phyloP scores from a whole-genome alignment of 768 basidiomycete genomes.

The Tulasnella sp. region DNA sequence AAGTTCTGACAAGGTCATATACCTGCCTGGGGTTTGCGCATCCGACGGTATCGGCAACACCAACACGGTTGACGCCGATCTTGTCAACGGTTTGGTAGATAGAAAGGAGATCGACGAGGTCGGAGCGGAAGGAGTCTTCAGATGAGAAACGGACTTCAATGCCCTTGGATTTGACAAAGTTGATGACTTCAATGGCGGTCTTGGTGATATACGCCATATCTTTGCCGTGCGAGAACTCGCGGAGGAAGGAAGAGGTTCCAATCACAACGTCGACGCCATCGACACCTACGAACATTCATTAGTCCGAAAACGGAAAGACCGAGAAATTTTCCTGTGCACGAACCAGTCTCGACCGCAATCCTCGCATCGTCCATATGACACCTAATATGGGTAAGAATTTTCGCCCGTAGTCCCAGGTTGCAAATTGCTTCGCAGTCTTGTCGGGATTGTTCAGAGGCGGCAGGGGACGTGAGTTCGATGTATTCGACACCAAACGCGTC shows the following conservation, averaged over 20 bases:
- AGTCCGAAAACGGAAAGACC: neutral
- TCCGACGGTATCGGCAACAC: slow-evolving; percentile 97
- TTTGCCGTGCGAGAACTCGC: slow-evolving; percentile 99
- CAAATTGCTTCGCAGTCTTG: slow-evolving; percentile 95
- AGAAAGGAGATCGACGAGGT: slow-evolving; percentile 93
- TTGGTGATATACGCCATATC: slow-evolving; percentile 99
- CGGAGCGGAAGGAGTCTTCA: slow-evolving; percentile 98
- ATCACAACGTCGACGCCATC: slow-evolving; percentile 99
- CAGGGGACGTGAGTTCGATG: slow-evolving; percentile 97
- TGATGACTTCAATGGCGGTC: slow-evolving; percentile 95
- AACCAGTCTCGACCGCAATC: slow-evolving; percentile 95
- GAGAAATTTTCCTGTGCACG: slow-evolving; percentile 20
- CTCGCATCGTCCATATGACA: slow-evolving; percentile 99
- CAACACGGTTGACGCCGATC: slow-evolving; percentile 96
- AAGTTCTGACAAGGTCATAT: slow-evolving; percentile 92
- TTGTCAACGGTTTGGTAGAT: slow-evolving; percentile 99
- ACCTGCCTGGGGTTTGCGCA: slow-evolving; percentile 98
- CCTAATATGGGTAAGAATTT: slow-evolving; percentile 97
- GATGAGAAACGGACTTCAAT: slow-evolving; percentile 99
- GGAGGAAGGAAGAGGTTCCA: slow-evolving; percentile 96
- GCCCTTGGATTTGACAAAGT: slow-evolving; percentile 98
- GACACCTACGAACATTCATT: slow-evolving; percentile 45
- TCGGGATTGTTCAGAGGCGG: slow-evolving; percentile 90
- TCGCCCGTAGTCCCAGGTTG: slow-evolving; percentile 91
- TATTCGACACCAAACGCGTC: slow-evolving; percentile 99